These are phyloP conservation scores for Ophiocordyceps camponoti-floridani DNA, from an alignment of 2,329 filamentous ascomycete species.

Conservation along the genomic window DNA sequence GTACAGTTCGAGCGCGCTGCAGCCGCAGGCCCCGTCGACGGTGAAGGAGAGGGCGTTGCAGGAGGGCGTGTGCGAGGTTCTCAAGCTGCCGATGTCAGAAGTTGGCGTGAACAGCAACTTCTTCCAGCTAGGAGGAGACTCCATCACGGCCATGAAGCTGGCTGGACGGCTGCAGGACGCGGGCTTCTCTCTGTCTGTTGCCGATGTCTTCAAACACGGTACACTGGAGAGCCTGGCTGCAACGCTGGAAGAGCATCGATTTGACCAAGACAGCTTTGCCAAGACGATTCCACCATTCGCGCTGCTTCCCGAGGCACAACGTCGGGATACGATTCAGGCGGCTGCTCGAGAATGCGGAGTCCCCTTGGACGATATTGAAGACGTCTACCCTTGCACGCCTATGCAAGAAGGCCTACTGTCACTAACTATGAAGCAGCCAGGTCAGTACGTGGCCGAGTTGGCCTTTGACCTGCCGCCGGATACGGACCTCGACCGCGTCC, in stretches of 20 bases:
- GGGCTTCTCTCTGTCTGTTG: background rate
- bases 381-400: constrained; percentile 13
- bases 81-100: background rate
- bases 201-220: constrained; percentile 1
- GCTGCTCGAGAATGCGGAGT: constrained; percentile 1
- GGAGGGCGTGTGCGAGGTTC: background rate
- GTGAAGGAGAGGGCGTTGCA: background rate
- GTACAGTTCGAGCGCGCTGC: background rate
- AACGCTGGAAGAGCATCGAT: background rate
- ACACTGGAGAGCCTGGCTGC: background rate
- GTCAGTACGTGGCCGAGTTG: constrained; percentile 16
- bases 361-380: constrained; percentile 9
- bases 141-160: constrained; percentile 11
- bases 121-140: constrained; percentile 3
- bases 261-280: background rate
- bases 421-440: constrained; percentile 12
- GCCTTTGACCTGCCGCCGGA: constrained; percentile 6
- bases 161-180: background rate
- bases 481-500: constrained; percentile 7
- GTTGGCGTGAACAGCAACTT: constrained; percentile 3
- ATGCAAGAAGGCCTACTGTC: constrained; percentile 19
- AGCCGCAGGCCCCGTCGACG: background rate
- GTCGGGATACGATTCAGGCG: background rate
- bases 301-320: background rate
- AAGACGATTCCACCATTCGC: background rate